Evolutionary conservation across 2,329 filamentous ascomycete genomes (phyloP).

Genomic region (Helotiales sp.): DNA sequence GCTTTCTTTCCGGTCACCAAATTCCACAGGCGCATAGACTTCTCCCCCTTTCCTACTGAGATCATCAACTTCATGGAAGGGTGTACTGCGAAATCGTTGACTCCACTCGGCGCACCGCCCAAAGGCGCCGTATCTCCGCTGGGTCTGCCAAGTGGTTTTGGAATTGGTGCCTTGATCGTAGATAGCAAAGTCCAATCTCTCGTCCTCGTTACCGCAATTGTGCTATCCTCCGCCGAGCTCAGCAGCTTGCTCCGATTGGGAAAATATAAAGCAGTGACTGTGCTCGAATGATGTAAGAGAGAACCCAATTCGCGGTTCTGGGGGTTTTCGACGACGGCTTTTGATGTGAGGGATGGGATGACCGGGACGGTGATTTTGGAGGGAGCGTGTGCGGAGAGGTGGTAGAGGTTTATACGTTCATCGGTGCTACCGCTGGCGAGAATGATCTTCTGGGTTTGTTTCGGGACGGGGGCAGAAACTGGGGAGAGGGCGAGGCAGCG

Average conservation of each 20-base stretch:
- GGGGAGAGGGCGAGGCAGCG: conserved; percentile 87
- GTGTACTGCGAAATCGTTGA: conserved; percentile 95
- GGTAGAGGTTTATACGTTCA: conserved; percentile 94
- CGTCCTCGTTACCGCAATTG: conserved; percentile 83
- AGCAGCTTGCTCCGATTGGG: conserved; percentile 87
- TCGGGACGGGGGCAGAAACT: conserved; percentile 63
- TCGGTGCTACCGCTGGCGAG: conserved; percentile 92
- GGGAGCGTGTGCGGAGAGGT: conserved; percentile 73
- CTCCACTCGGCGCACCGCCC: conserved; percentile 80
- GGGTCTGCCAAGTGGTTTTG: conserved; percentile 79
- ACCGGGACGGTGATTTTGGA: conserved; percentile 60
- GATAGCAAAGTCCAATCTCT: conserved; percentile 89
- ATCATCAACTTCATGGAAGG: conserved; percentile 97
- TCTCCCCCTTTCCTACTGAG: conserved; percentile 86
- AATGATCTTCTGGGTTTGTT: conserved; percentile 79
- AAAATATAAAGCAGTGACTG: conserved; percentile 79
- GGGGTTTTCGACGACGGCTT: conserved; percentile 80
- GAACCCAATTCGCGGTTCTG: conserved; percentile 88
- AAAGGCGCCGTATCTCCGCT: conserved; percentile 87
- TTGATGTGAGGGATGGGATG: conserved; percentile 71
- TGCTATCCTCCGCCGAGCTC: conserved; percentile 88
- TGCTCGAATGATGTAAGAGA: conserved; percentile 83
- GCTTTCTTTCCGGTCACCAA: conserved; percentile 95
- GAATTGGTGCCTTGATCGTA: conserved; percentile 85
- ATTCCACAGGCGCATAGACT: conserved; percentile 94